These are phyloP conservation scores for Immersiporthe knoxdaviesiana DNA, from an alignment of 2,329 filamentous ascomycete genomes.

Conservation along the genomic window DNA sequence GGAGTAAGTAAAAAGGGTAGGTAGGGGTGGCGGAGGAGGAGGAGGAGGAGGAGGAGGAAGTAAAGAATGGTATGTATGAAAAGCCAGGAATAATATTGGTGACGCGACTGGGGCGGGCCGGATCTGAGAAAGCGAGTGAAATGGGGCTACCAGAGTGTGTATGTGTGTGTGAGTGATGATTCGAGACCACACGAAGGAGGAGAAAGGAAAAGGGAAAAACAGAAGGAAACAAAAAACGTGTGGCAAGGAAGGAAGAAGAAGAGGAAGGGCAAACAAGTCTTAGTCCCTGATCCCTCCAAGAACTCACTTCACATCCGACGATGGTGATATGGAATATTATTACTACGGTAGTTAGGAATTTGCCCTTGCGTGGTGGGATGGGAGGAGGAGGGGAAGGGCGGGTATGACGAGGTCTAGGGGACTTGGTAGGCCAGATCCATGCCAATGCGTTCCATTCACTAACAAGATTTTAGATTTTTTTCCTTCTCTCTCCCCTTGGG, in stretches of 20 bases:
- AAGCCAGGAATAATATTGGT: not conserved
- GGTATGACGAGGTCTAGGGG: not conserved
- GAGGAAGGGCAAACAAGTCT: not conserved
- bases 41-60: too few species aligned
- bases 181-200: not conserved
- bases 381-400: not conserved
- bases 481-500: not conserved
- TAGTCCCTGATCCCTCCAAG: not conserved
- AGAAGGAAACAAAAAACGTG: not conserved
- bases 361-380: slow-evolving; percentile 2
- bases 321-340: not conserved
- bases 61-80: not conserved
- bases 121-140: slow-evolving; percentile 1
- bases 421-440: not conserved
- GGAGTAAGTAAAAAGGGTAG: not conserved
- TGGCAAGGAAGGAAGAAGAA: slow-evolving; percentile 1
- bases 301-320: not conserved
- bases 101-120: not conserved
- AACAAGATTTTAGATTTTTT: not conserved
- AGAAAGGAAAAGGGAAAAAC: not conserved
- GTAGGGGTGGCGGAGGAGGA: not conserved
- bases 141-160: not conserved
- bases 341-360: not conserved
- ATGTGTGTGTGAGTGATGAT: too few species aligned
- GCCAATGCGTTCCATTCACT: not conserved